Base-by-base conservation (phyloP, 2,329 filamentous ascomycete genomes). In the Pseudogymnoascus sp. region DNA sequence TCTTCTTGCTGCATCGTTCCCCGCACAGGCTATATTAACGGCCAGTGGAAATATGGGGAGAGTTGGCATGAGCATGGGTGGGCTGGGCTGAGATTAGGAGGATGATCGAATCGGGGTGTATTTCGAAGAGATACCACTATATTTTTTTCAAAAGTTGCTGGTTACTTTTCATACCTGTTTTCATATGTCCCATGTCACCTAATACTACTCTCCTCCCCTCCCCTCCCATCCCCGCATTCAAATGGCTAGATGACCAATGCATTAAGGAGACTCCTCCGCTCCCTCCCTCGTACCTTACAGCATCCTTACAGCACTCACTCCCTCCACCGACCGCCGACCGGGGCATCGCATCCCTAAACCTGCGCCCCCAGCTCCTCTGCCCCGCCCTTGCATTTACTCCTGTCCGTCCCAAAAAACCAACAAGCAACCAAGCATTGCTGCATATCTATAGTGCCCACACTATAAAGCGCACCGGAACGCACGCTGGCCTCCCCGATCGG, bases 371-470 rank as follows among this genome's bases (percentile, higher is more conserved):
- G 4, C 21, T 11, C 47, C 47, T 53, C 47, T 53, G 26, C 26
- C 26, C 42, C 8, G 26, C 47, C 47, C 47, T 31, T 53, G 47
- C 47, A 53, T 53, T 53, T 15, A n/a, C 13, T 31, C 15, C 44
- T 28, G 15, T 13, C n/a, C 4, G 21, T 21, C n/a, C 11, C 23
- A n/a, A n/a, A n/a, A n/a, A n/a, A n/a, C n/a, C n/a, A n/a, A n/a
- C 47, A 53, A 53, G 5, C 47, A 53, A 53, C 47, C 47, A 57
- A 57, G 47, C 47, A 57, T 33, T 57, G 9, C 26, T 57, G 26
- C 47, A 57, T 57, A 57, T 33, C 47, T 31, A 57, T 57, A 33
- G 47, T 57, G 47, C 47, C n/a, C n/a, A 10, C 47, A 57, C 28
- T 57, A 57, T 57, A 5, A 10, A 7, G 9, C 26, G 10, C 47